These are phyloP conservation scores for Senna tora DNA, from an alignment of 306 rosid species.

Conservation along the genomic window DNA sequence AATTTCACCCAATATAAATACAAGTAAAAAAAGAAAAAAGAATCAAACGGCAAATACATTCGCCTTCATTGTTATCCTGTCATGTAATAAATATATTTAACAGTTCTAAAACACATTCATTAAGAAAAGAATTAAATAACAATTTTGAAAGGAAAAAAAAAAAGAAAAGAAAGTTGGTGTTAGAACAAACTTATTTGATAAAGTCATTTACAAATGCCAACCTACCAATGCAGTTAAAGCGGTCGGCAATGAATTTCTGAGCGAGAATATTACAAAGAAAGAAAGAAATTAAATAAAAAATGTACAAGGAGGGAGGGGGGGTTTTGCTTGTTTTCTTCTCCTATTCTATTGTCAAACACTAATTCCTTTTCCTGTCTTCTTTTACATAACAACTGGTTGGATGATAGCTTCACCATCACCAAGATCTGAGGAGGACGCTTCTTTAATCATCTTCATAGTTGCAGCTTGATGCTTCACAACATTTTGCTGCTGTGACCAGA, in stretches of 20 bases:
- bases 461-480: constrained; percentile 56
- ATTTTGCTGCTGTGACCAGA: constrained; percentile 65
- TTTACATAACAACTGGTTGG: constrained; percentile 60
- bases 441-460: constrained; percentile 47
- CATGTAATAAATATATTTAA: constrained; percentile 26
- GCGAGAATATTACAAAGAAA: constrained; percentile 75
- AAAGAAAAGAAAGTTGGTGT: constrained; percentile 40
- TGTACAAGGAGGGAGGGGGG: no score
- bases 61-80: constrained; percentile 17
- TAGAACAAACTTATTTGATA: constrained; percentile 60
- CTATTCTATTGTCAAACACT: constrained; percentile 53
- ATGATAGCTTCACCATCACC: constrained; percentile 36
- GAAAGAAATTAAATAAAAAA: constrained; percentile 57
- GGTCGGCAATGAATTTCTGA: constrained; percentile 58
- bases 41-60: no score
- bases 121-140: constrained; percentile 29
- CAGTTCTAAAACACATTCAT: constrained; percentile 35
- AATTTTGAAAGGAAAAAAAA: constrained; percentile 13
- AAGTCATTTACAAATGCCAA: constrained; percentile 79
- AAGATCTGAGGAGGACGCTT: constrained; percentile 39
- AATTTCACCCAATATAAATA: no score
- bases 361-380: constrained; percentile 3
- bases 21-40: no score
- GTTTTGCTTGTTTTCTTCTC: constrained; percentile 45
- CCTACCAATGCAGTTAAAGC: constrained; percentile 39